Evolutionary conservation across 331 rosid species (phyloP), one percentile per base, ranked within the genome.

Genomic region (Saraca asoca): DNA sequence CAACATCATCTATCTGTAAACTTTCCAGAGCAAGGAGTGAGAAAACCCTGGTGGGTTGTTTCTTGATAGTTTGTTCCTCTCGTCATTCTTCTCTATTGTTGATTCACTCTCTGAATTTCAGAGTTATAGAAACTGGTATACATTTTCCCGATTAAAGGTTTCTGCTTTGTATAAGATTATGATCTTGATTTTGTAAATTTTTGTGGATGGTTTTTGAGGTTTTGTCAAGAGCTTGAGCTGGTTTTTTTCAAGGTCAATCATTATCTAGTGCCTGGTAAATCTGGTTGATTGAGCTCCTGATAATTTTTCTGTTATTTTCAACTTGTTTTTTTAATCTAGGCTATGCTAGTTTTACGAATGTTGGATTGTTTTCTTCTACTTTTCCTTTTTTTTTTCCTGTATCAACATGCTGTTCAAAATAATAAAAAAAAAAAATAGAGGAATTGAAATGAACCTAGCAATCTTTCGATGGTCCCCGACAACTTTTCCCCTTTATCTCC

Each of bases 41-140:
- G 42, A 61, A 56, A 79, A 42, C 65, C 75, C 73, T 73, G 96
- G 96, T 80, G 73, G 50, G 77, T 72, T 64, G 64, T 55, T 39
- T 6, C 11, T 39, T 7, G 43, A 1, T 37, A 8, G 1, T 37
- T 71, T 66, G 5, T 53, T 59, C 45, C 19, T 63, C 45, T 37
- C 14, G 31, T 43, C 43, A 41, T 66, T 17, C 41, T 45, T 33
- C 24, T 61, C 15, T 16, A 3, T 62, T 35, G 19, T 37, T 5
- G 43, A 10, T 12, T 54, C 51, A 45, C 49, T 52, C 18, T 61
- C 8, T 71, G 68, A 50, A 8, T 38, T 38, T 72, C 41, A 37
- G 59, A 17, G 39, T 66, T 39, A 39, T 39, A 7, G n/a, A 61
- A 35, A 37, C 37, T 55, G 54, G 7, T 41, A 11, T 9, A 0